These are phyloP conservation scores for Talaromyces verruculosus DNA, from an alignment of 2,329 filamentous ascomycete genomes.

Conservation along the genomic window DNA sequence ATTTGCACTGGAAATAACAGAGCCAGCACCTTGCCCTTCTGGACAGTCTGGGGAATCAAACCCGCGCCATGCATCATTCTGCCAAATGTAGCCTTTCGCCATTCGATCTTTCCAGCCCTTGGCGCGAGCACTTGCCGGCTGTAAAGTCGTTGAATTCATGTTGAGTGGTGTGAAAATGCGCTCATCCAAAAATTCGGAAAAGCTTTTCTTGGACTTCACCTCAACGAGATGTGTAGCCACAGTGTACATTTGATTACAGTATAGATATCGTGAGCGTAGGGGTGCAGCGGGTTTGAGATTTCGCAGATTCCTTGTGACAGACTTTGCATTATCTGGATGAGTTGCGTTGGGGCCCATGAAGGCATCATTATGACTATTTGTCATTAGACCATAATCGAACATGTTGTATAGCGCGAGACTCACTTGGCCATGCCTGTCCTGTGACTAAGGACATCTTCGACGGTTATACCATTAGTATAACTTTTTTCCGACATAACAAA, in stretches of 20 bases:
- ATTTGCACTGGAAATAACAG: conserved; percentile 37
- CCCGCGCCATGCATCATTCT: conserved; percentile 30
- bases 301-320: conserved; percentile 47
- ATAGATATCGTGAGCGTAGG: conserved; percentile 49
- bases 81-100: conserved; percentile 48
- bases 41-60: conserved; percentile 31
- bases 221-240: conserved; percentile 51
- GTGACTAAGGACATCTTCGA: conserved; percentile 58
- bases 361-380: conserved; percentile 35
- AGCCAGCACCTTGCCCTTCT: conserved; percentile 46
- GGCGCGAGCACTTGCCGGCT: conserved; percentile 38
- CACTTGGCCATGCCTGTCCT: conserved; percentile 47
- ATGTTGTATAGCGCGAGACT: not conserved
- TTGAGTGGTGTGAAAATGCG: conserved; percentile 13
- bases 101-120: conserved; percentile 33
- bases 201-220: conserved; percentile 38
- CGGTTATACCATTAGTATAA: conserved; percentile 51
- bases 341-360: conserved; percentile 35
- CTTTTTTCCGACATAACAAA: conserved; percentile 52
- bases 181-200: conserved; percentile 40
- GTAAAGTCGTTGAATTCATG: conserved; percentile 18
- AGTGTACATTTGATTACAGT: conserved; percentile 55
- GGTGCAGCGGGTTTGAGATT: conserved; percentile 48
- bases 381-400: conserved; percentile 27
- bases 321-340: conserved; percentile 33